Percentiles rank a stretch among this genome's conserved stretches.
phyloP scores from a whole-genome alignment of 2,329 filamentous ascomycete species.

The Monascus ruber region DNA sequence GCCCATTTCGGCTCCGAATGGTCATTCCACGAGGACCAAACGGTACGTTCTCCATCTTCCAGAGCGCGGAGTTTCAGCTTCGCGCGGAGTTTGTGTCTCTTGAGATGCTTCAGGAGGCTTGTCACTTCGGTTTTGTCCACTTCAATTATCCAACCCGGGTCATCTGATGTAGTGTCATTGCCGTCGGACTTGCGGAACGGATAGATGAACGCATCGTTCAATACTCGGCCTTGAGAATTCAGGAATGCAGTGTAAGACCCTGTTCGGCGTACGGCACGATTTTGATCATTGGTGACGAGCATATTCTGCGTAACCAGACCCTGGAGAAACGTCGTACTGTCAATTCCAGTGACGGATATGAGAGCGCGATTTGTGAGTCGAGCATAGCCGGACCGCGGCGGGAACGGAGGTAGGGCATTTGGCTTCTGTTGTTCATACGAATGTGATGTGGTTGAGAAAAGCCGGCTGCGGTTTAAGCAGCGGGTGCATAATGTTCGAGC shows the following conservation, averaged over 20 bases:
- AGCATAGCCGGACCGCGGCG: slow-evolving; percentile 36
- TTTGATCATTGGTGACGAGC: slow-evolving; percentile 33
- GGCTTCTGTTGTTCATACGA: slow-evolving; percentile 8
- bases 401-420: slow-evolving; percentile 18
- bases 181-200: slow-evolving; percentile 36
- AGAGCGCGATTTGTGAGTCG: slow-evolving; percentile 61
- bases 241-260: slow-evolving; percentile 77
- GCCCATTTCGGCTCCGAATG: slow-evolving; percentile 26
- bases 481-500: slow-evolving; percentile 16
- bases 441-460: slow-evolving; percentile 19
- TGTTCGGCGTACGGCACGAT: slow-evolving; percentile 21
- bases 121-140: slow-evolving; percentile 59
- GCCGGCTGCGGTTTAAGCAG: slow-evolving; percentile 15
- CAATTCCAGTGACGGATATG: slow-evolving; percentile 65
- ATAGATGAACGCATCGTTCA: slow-evolving; percentile 88
- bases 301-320: slow-evolving; percentile 72
- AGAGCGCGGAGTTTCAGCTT: slow-evolving; percentile 62
- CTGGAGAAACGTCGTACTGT: slow-evolving; percentile 76
- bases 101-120: slow-evolving; percentile 58
- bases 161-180: slow-evolving; percentile 9
- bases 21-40: slow-evolving; percentile 68
- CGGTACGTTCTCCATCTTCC: slow-evolving; percentile 50
- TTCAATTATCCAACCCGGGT: slow-evolving; percentile 60
- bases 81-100: slow-evolving; percentile 73
- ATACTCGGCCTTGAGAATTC: slow-evolving; percentile 69